Evolutionary conservation across 352 stramenopile genomes (phyloP), one percentile per base, ranked within the genome.

Genomic region (Thalassiosira pacifica): DNA sequence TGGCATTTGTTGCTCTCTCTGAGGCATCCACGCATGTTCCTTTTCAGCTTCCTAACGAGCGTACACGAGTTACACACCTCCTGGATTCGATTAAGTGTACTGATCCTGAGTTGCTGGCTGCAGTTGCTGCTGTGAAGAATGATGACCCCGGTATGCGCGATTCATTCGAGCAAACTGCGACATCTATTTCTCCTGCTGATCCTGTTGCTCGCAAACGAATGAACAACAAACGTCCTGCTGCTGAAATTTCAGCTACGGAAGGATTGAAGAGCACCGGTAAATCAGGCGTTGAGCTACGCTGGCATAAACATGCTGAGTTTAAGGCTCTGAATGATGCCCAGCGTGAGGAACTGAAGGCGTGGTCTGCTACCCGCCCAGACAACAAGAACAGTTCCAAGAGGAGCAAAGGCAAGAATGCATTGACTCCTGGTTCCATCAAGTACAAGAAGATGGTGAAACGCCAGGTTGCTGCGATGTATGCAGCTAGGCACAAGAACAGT

Each of bases 241-340:
- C 64, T 26, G 34, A 72, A 3, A 10, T 72, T 4, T 4, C 64
- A 6, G 34, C 29, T 18, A 53, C 8, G 13, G 29, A 72, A 19
- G 10, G 29, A 64, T 32, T 18, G 8, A 18, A 45, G 63, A 73
- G 64, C 2, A 32, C 1, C 29, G 55, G 32, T 0, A 66, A 78
- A 26, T 76, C 68, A 26, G 81, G 81, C 27, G 67, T 88, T 27
- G 66, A 84, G 1, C 42, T 88, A 0, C 66, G 69, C n/a, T 88
- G 52, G 37, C 68, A 88, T 26, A 78, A 67, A 32, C 13, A 2
- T 2, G 6, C 26, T 0, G 74, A 88, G 61, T 88, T 74, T 34
- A 67, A 52, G 2, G 3, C 0, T 10, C 63, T 88, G 2, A 60
- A 40, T 18, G 32, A 77, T 2, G 57, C 80, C 0, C 60, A 83